Base-by-base conservation (phyloP, 257 asterid genomes). In the Salvia splendens region DNA sequence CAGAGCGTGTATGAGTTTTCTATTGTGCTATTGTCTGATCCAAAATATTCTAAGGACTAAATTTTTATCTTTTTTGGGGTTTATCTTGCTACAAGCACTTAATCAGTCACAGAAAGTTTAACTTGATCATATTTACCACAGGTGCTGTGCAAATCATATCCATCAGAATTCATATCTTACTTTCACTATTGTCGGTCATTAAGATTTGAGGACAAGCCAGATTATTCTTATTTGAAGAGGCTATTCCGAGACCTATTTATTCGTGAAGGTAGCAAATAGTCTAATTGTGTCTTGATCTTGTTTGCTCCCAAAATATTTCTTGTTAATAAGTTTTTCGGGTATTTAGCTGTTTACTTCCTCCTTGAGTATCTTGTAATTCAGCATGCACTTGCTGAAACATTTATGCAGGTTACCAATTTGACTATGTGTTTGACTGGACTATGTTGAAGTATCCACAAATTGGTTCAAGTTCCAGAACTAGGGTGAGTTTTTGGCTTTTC, bases 361-460 rank as follows among this genome's bases (percentile, higher is more conserved):
- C 30, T 24, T 24, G 30, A 24, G 30, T 24, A 24, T 24, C 20
- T 17, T 17, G 20, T 24, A 24, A 24, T 24, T 24, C 30, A 24
- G 54, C 35, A 12, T 43, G 69, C 54, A 40, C 52, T 48, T 48
- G 14, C 48, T 60, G 36, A 47, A 61, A 59, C 61, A 46, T 56
- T 24, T 24, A 2, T 70, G 77, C 83, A 92, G 98, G 97, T 72
- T 92, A 89, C 80, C 98, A 92, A 74, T 89, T 92, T 73, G 98
- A 92, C 75, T 92, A 87, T 70, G 97, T 92, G 53, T 92, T 92
- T 77, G 98, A 92, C 77, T 92, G 98, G 96, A 92, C 98, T 11
- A 84, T 89, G 75, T 67, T 92, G 86, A 92, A 92, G 85, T 84
- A 89, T 82, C 98, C 98, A 69, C 98, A 87, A 81, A 86, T 89